Conservation (phyloP, 2,329 filamentous ascomycete genomes). For the Blastomyces emzantsi region DNA sequence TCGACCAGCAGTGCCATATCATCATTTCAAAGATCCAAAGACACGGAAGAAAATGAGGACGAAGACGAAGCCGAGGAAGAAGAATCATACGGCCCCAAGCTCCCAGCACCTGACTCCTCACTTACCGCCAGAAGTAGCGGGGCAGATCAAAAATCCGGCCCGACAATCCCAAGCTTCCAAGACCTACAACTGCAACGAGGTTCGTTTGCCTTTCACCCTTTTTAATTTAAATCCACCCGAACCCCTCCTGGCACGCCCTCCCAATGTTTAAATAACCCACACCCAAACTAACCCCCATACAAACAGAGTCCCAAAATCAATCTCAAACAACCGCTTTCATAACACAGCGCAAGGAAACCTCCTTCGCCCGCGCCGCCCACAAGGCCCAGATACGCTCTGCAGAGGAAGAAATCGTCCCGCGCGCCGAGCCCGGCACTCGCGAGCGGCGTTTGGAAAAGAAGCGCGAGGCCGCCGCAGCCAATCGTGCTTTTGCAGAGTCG, state of each 20-base stretch:
- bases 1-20: neutral
- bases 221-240: neutral
- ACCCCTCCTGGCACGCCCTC: constrained; percentile 13
- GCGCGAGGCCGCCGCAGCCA: constrained; percentile 59
- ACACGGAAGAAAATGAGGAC: constrained; percentile 17
- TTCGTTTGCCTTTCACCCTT: neutral
- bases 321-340: constrained; percentile 52
- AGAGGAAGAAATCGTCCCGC: constrained; percentile 67
- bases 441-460: constrained; percentile 85
- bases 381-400: constrained; percentile 27
- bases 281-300: constrained; percentile 19
- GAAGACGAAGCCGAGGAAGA: constrained; percentile 41
- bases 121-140: constrained; percentile 19
- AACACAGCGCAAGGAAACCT: constrained; percentile 56
- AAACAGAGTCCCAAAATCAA: constrained; percentile 31
- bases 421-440: constrained; percentile 70
- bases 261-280: constrained; percentile 9
- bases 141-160: constrained; percentile 38
- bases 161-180: constrained; percentile 57
- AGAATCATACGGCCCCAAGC: constrained; percentile 52
- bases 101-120: constrained; percentile 30
- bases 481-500: constrained; percentile 58
- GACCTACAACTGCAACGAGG: constrained; percentile 57
- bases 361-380: constrained; percentile 49
- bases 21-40: constrained; percentile 12